These are phyloP conservation scores for Meredithiella fracta DNA, from an alignment of 2,329 filamentous ascomycete genomes.

Conservation along the genomic window DNA sequence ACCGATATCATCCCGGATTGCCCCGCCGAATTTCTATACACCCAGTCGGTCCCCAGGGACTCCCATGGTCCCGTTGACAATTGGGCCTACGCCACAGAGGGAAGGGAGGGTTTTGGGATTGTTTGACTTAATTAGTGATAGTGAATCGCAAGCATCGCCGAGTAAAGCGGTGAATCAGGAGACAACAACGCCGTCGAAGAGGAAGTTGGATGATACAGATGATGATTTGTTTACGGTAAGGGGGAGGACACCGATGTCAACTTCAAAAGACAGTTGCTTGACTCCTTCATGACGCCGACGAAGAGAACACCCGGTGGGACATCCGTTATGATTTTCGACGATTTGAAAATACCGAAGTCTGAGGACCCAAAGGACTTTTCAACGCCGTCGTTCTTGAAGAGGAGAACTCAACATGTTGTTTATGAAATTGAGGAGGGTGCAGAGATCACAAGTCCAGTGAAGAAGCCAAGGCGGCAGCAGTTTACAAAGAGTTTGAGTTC, in stretches of 20 bases:
- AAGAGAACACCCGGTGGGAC: constrained; percentile 27
- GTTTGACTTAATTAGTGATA: constrained; percentile 50
- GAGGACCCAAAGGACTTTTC: constrained; percentile 39
- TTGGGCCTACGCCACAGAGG: constrained; percentile 66
- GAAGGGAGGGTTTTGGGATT: constrained; percentile 62
- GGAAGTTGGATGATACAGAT: constrained; percentile 16
- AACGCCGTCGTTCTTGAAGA: constrained; percentile 55
- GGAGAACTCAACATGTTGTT: constrained; percentile 4
- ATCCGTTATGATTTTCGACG: constrained; percentile 16
- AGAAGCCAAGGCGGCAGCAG: constrained; percentile 37
- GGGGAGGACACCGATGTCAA: constrained; percentile 35
- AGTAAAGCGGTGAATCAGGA: constrained; percentile 7
- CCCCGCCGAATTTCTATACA: constrained; percentile 28
- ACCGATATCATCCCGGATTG: constrained; percentile 20
- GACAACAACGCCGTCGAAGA: constrained; percentile 31
- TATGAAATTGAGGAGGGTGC: not conserved
- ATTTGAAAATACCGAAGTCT: constrained; percentile 29
- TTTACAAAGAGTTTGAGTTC: constrained; percentile 56
- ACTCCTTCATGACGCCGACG: constrained; percentile 49
- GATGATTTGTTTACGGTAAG: constrained; percentile 21
- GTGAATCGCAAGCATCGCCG: constrained; percentile 23
- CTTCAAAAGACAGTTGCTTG: constrained; percentile 43
- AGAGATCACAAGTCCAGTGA: constrained; percentile 2
- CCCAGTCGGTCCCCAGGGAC: constrained; percentile 35
- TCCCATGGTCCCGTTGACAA: constrained; percentile 38